Evolutionary conservation across 139 green algal species (phyloP).

Genomic region (Tetraselmis chui): DNA sequence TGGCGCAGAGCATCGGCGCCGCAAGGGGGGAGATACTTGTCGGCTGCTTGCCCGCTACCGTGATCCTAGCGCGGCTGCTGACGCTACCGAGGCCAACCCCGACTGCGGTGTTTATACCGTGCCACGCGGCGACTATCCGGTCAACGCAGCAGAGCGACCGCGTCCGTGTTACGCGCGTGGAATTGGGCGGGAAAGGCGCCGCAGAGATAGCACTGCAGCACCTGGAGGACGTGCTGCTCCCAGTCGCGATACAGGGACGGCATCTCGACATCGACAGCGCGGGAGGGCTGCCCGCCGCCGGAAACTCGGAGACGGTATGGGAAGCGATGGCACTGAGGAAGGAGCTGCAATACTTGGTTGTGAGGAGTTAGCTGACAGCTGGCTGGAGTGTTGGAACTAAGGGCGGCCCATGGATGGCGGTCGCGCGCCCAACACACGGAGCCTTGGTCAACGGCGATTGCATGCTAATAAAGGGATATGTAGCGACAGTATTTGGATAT

Average conservation of each 20-base stretch:
- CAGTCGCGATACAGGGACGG: not conserved
- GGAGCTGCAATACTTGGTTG: no score
- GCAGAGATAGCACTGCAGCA: not conserved
- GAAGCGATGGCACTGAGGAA: not conserved
- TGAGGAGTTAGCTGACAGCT: no score
- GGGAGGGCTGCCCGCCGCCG: no score
- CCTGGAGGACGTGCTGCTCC: not conserved
- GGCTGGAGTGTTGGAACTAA: no score
- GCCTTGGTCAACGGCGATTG: no score
- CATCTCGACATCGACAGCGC: not conserved
- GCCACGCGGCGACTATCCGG: not conserved
- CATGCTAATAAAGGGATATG: no score
- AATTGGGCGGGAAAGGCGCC: not conserved
- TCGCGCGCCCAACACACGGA: no score
- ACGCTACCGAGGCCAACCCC: not conserved
- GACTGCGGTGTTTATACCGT: not conserved
- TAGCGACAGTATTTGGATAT: no score
- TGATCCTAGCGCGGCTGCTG: not conserved
- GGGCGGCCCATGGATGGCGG: no score
- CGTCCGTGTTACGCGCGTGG: not conserved
- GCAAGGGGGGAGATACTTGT: not conserved
- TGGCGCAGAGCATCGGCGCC: not conserved
- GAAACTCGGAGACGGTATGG: not conserved
- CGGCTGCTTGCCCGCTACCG: not conserved
- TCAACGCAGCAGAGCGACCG: not conserved